Conservation (phyloP, 1,284 basidiomycete species). For the Dichomitus squalens region DNA sequence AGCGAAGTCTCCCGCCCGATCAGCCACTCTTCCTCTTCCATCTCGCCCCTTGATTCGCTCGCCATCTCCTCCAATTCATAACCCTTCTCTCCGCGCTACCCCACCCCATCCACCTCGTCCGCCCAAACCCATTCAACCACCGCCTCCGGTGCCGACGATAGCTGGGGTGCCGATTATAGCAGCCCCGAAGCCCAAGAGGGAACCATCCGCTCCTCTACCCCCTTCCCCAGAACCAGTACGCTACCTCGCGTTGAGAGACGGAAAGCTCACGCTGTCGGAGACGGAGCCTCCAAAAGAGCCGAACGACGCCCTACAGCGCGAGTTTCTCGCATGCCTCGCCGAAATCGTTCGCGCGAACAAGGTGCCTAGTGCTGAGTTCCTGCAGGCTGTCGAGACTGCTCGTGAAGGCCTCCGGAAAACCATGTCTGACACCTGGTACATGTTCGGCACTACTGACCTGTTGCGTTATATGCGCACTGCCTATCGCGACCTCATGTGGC, state of each 20-base stretch:
- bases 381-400: constrained; percentile 8
- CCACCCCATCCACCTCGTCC: neutral
- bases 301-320: constrained; percentile 18
- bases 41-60: neutral
- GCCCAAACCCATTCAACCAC: constrained; percentile 1
- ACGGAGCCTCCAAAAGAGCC: constrained; percentile 4
- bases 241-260: constrained; percentile 10
- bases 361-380: constrained; percentile 13
- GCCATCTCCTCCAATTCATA: neutral
- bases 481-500: constrained; percentile 12
- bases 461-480: constrained; percentile 4
- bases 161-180: neutral
- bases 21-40: neutral
- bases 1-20: constrained; percentile 1
- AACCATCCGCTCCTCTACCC: neutral
- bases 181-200: neutral
- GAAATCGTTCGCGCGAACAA: constrained; percentile 18
- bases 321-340: constrained; percentile 17
- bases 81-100: neutral
- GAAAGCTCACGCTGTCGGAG: constrained; percentile 10
- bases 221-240: constrained; percentile 2
- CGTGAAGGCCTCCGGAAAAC: constrained; percentile 10
- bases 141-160: neutral
- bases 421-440: constrained; percentile 16
- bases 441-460: constrained; percentile 14